Percentiles rank a stretch among this genome's conserved stretches.
These are phyloP conservation scores for Fusarium cicatricum DNA, from an alignment of 2,329 filamentous ascomycete genomes.

Conservation along the genomic window DNA sequence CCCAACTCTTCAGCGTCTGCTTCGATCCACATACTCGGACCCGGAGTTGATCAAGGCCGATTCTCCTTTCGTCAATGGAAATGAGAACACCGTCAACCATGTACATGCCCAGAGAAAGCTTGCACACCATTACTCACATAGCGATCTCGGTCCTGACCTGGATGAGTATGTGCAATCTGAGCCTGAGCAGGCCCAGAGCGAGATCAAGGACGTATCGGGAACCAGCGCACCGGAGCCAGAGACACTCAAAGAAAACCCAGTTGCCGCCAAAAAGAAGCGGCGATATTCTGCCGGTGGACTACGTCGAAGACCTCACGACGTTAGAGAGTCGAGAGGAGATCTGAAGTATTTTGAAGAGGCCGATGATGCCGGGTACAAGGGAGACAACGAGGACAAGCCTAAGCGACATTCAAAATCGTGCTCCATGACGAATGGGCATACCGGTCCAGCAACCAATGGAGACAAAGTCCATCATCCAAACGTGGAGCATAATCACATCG, in stretches of 20 bases:
- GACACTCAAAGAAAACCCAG: constrained; percentile 54
- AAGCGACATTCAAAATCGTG: constrained; percentile 12
- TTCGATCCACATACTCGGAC: constrained; percentile 57
- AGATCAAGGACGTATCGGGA: constrained; percentile 64
- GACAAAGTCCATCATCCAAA: constrained; percentile 7
- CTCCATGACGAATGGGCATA: constrained; percentile 9
- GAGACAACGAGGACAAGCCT: constrained; percentile 55
- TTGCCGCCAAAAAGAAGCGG: constrained; percentile 63
- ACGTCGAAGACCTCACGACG: constrained; percentile 75
- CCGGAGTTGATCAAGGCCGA: constrained; percentile 46
- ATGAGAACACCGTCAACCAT: neutral
- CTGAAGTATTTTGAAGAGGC: constrained; percentile 93
- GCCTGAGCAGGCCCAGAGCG: constrained; percentile 47
- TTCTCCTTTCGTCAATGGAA: constrained; percentile 17
- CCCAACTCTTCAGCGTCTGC: constrained; percentile 54
- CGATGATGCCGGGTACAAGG: constrained; percentile 81
- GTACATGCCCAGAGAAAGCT: constrained; percentile 15
- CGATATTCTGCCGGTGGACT: constrained; percentile 90
- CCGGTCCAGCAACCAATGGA: constrained; percentile 20
- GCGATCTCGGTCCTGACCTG: constrained; percentile 45
- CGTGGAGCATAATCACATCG: constrained; percentile 46
- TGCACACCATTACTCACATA: constrained; percentile 42
- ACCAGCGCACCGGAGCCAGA: constrained; percentile 72
- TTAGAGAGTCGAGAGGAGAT: constrained; percentile 74
- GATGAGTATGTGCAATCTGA: constrained; percentile 40